Conservation (phyloP, 257 asterid species). For the Lithospermum erythrorhizon region DNA sequence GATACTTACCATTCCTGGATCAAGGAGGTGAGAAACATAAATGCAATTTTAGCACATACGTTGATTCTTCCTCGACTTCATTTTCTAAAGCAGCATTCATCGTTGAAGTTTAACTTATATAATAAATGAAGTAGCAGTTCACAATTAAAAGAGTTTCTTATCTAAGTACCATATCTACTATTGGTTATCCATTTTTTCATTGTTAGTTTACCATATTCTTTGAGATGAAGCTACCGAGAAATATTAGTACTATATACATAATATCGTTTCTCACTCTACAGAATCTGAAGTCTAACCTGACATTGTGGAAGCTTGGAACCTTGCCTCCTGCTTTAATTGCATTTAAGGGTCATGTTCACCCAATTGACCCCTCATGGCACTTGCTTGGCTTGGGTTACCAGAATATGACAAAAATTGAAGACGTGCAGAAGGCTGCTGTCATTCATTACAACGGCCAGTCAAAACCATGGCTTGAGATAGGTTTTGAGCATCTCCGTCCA, state of each 20-base stretch:
- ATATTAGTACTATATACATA: neutral
- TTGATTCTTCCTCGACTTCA: neutral
- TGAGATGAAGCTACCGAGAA: no score
- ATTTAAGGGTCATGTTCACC: conserved; percentile 76
- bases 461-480: conserved; percentile 96
- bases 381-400: conserved; percentile 99
- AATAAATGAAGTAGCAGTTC: no score
- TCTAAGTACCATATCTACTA: no score
- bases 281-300: conserved; percentile 90
- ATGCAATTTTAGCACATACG: neutral
- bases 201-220: no score
- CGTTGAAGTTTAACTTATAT: no score
- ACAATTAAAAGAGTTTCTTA: no score
- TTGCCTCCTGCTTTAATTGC: conserved; percentile 99
- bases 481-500: conserved; percentile 96
- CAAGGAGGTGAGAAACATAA: conserved; percentile 50
- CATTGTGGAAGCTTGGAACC: conserved; percentile 97
- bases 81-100: neutral
- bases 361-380: conserved; percentile 95
- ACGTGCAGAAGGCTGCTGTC: conserved; percentile 78
- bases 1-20: conserved; percentile 91
- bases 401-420: conserved; percentile 60
- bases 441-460: conserved; percentile 97
- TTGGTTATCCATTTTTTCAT: no score
- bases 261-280: conserved; percentile 23